Evolutionary conservation across 208 protist genomes (phyloP), one percentile per base, ranked within the genome.

Genomic region (Naegleria fowleri): DNA sequence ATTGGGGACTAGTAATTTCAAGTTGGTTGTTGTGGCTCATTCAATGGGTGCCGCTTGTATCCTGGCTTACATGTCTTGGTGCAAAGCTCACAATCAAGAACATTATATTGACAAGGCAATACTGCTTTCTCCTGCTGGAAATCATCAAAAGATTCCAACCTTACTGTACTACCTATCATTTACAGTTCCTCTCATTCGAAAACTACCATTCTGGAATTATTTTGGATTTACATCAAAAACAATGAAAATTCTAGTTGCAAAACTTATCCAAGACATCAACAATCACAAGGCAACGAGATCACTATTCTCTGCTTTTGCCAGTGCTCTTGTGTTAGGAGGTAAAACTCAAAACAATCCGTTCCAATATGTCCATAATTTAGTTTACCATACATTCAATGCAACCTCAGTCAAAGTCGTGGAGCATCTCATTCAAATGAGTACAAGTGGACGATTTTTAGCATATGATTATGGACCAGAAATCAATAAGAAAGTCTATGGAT

Each of bases 341-440:
- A 89, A 55, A 0, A 59, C n/a, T 52, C 93, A 43, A 48, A 55
- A 87, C 7, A 75, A 90, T 92, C 88, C 93, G 84, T 85, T 94
- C 13, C 83, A 87, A 43, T 93, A 89, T 43, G 92, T 94, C 40
- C 93, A 93, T 52, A 94, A 94, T 90, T 40, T 94, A 25, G 85
- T 93, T 0, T 94, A 94, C n/a, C 92, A 94, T 39, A 93, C 91
- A 22, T 92, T 94, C 29, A 87, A 85, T 87, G 93, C 92, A 22
- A 94, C 93, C 0, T 92, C 86, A 0, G 91, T 91, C 6, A 79
- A 87, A 22, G 85, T 93, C 16, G 91, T 93, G 29, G 55, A 59
- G 91, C 93, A 94, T 51, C 94, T 94, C 38, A 92, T 76, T 84
- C 93, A 94, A 90, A 88, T 94, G 36, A 16, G 6, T 15, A 90